These are phyloP conservation scores for Maudiozyma turicensis DNA, from an alignment of 805 yeast species.

Conservation along the genomic window DNA sequence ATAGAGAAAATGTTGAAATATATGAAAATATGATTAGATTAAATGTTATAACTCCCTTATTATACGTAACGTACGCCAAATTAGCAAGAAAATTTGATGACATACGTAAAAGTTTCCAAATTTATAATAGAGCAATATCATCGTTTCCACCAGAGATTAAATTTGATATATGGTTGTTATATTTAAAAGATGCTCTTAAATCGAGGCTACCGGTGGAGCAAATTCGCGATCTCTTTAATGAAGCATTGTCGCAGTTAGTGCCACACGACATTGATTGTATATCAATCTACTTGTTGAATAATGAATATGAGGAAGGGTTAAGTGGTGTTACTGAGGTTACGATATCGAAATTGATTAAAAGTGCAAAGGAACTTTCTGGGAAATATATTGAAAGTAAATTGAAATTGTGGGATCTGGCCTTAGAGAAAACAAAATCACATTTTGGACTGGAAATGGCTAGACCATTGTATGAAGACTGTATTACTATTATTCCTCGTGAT, in stretches of 20 bases:
- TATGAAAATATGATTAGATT: constrained; percentile 48
- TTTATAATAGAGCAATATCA: constrained; percentile 61
- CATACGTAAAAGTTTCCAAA: constrained; percentile 39
- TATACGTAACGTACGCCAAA: constrained; percentile 55
- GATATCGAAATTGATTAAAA: constrained; percentile 38
- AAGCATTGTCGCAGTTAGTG: constrained; percentile 47
- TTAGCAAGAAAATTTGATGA: constrained; percentile 42
- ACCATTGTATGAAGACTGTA: constrained; percentile 42
- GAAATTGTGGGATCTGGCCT: constrained; percentile 36
- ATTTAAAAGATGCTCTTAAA: constrained; percentile 42
- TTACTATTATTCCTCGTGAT: constrained; percentile 37
- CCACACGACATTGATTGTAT: constrained; percentile 31
- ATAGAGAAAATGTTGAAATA: constrained; percentile 25
- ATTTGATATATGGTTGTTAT: constrained; percentile 64
- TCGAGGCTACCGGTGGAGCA: constrained; percentile 36
- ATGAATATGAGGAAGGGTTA: constrained; percentile 47
- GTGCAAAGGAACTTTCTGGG: constrained; percentile 18
- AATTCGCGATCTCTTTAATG: constrained; percentile 67
- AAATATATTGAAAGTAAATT: constrained; percentile 20
- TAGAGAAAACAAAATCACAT: constrained; percentile 32
- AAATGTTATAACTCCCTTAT: constrained; percentile 60
- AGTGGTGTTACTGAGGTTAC: constrained; percentile 44
- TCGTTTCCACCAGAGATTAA: constrained; percentile 39
- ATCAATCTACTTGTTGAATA: constrained; percentile 44
- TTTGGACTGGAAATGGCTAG: constrained; percentile 38